Percentiles rank a stretch among this genome's conserved stretches.
Conservation (phyloP, 208 protist genomes). For the Sergeia podlipaevii region DNA sequence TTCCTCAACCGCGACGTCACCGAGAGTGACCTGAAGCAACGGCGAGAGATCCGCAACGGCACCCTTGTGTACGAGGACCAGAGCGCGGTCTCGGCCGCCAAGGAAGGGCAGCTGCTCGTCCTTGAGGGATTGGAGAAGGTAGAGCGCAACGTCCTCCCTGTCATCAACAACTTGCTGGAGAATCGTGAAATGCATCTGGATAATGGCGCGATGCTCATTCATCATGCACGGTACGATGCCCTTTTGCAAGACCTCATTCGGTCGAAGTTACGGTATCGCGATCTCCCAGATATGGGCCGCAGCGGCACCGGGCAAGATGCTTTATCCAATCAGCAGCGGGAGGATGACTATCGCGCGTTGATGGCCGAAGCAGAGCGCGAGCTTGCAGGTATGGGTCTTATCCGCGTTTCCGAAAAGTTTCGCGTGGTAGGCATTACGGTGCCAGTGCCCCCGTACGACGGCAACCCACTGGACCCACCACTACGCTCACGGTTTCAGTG, state of each 20-base stretch:
- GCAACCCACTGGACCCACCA: conserved; percentile 84
- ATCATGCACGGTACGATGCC: conserved; percentile 85
- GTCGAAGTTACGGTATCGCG: too few species aligned
- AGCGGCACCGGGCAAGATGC: neutral
- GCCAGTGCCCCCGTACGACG: conserved; percentile 83
- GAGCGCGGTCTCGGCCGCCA: conserved; percentile 88
- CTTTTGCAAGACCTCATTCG: conserved; percentile 54
- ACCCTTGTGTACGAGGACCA: conserved; percentile 92
- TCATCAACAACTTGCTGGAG: conserved; percentile 95
- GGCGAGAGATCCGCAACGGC: conserved; percentile 87
- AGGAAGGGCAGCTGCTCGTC: conserved; percentile 89
- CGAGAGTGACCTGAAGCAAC: conserved; percentile 94
- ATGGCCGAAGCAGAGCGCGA: conserved; percentile 41
- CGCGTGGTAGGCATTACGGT: conserved; percentile 94
- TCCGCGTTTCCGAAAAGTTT: conserved; percentile 91
- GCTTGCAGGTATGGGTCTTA: conserved; percentile 66
- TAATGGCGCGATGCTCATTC: conserved; percentile 90
- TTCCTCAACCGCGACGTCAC: conserved; percentile 93
- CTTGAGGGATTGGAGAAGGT: conserved; percentile 94
- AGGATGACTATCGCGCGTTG: neutral
- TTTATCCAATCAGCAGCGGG: neutral
- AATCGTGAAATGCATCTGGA: conserved; percentile 96
- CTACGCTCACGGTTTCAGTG: conserved; percentile 85
- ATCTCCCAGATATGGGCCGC: conserved; percentile 14
- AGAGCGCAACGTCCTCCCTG: conserved; percentile 93